Evolutionary conservation across 1,139 yeast species (phyloP).

Genomic region (Sugiyamaella japonica): DNA sequence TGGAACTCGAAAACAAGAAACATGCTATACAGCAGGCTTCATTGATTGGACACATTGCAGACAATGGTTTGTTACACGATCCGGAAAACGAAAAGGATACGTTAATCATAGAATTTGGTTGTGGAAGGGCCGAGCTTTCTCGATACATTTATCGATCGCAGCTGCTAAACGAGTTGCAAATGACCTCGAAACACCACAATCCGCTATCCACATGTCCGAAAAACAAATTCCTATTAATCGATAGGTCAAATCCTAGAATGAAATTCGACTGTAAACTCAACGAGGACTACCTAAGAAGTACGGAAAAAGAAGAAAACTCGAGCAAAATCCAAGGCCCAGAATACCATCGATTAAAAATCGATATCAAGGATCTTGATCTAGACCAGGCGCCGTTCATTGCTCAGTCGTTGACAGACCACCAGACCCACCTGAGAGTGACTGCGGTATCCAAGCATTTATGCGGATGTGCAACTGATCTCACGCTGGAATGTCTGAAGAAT

Average conservation of each 20-base stretch:
- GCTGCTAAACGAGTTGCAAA: slow-evolving; percentile 23
- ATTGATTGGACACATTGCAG: slow-evolving; percentile 65
- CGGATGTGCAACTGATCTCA: slow-evolving; percentile 91
- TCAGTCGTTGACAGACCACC: background rate
- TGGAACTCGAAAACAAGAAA: slow-evolving; percentile 58
- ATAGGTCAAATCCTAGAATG: slow-evolving; percentile 75
- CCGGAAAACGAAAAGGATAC: slow-evolving; percentile 31
- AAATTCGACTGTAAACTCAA: slow-evolving; percentile 71
- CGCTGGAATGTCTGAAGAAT: slow-evolving; percentile 64
- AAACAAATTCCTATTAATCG: slow-evolving; percentile 61
- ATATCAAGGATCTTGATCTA: slow-evolving; percentile 71
- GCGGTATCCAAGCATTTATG: slow-evolving; percentile 86
- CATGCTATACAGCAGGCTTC: slow-evolving; percentile 86
- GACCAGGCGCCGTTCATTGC: slow-evolving; percentile 45
- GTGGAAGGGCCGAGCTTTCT: slow-evolving; percentile 85
- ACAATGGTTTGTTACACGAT: slow-evolving; percentile 42
- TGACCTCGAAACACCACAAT: background rate
- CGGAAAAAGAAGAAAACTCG: slow-evolving; percentile 26
- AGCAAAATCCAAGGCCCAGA: slow-evolving; percentile 35
- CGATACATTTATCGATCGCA: slow-evolving; percentile 61
- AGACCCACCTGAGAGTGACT: slow-evolving; percentile 40
- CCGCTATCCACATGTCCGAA: background rate
- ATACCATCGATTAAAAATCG: slow-evolving; percentile 62
- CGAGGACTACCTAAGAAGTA: slow-evolving; percentile 47
- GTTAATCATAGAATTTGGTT: slow-evolving; percentile 76